These are phyloP conservation scores for Ophiosphaerella herpotricha DNA, from an alignment of 2,329 filamentous ascomycete species.

Conservation along the genomic window DNA sequence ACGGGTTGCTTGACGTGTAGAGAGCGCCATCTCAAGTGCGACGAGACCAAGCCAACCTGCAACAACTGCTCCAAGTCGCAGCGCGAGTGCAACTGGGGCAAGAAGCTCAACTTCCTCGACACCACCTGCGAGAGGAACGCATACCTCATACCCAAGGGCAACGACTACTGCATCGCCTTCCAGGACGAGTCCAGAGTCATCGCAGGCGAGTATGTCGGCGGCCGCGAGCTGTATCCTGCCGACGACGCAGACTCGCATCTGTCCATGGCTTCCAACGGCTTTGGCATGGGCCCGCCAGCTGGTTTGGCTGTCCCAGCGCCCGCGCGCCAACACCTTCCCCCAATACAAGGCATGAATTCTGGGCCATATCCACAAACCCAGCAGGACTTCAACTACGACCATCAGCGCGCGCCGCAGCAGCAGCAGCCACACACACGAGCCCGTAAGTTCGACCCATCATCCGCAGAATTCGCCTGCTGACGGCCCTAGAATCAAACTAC, in stretches of 20 bases:
- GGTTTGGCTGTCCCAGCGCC: slow-evolving; percentile 36
- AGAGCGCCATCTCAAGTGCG: slow-evolving; percentile 88
- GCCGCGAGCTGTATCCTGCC: slow-evolving; percentile 71
- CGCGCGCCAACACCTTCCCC: slow-evolving; percentile 56
- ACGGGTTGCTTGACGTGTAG: slow-evolving; percentile 91
- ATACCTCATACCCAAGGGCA: slow-evolving; percentile 48
- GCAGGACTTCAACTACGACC: slow-evolving; percentile 43
- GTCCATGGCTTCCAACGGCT: slow-evolving; percentile 28
- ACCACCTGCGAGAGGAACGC: slow-evolving; percentile 71
- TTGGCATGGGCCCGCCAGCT: slow-evolving; percentile 33
- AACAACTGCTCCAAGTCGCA: slow-evolving; percentile 89
- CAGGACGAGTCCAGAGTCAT: slow-evolving; percentile 88
- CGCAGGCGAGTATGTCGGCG: slow-evolving; percentile 86
- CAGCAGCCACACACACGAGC: slow-evolving; percentile 26
- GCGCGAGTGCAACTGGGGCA: slow-evolving; percentile 80
- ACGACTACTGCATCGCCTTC: slow-evolving; percentile 76
- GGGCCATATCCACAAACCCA: slow-evolving; percentile 52
- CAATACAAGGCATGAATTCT: slow-evolving; percentile 56
- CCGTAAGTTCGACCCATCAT: slow-evolving; percentile 18
- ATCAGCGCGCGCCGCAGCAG: slow-evolving; percentile 35
- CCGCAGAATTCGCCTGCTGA: slow-evolving; percentile 9
- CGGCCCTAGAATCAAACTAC: slow-evolving; percentile 22
- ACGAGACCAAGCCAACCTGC: slow-evolving; percentile 70
- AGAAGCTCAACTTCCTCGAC: slow-evolving; percentile 91
- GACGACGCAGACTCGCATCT: slow-evolving; percentile 41